A percentile compares a stretch with the other conserved stretches of the same genome.
These are phyloP conservation scores for Linnemannia zychae DNA, from an alignment of 192 early-diverging fungal species.

Conservation along the genomic window DNA sequence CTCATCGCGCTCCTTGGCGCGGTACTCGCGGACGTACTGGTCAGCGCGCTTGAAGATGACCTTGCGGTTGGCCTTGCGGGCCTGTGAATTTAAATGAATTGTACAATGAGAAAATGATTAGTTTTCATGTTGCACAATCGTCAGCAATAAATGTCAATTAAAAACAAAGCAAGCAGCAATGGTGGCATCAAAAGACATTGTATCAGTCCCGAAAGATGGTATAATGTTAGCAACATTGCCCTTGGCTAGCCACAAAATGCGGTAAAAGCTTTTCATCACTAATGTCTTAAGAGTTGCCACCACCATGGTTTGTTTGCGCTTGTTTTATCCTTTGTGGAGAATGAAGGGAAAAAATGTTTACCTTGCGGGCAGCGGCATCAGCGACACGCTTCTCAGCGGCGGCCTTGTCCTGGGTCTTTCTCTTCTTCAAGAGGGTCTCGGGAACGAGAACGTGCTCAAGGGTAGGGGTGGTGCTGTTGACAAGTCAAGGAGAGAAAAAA, in stretches of 20 bases:
- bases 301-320: slow-evolving; percentile 21
- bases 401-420: slow-evolving; percentile 81
- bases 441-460: slow-evolving; percentile 83
- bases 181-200: slow-evolving; percentile 11
- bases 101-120: slow-evolving; percentile 18
- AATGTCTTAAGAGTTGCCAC: slow-evolving; percentile 56
- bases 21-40: slow-evolving; percentile 99
- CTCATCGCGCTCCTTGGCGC: slow-evolving; percentile 87
- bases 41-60: slow-evolving; percentile 99
- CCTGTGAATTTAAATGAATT: slow-evolving; percentile 37
- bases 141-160: not conserved
- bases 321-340: not conserved
- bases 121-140: slow-evolving; percentile 8
- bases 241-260: slow-evolving; percentile 48
- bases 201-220: slow-evolving; percentile 92
- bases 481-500: slow-evolving; percentile 19
- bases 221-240: slow-evolving; percentile 61
- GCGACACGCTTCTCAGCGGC: slow-evolving; percentile 71
- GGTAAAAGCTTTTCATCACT: slow-evolving; percentile 25
- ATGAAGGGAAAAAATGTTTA: slow-evolving; percentile 26
- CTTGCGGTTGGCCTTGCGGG: slow-evolving; percentile 79
- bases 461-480: slow-evolving; percentile 66
- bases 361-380: slow-evolving; percentile 67
- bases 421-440: slow-evolving; percentile 92
- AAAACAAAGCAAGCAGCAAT: not conserved